Evolutionary conservation across 75 land plant species (phyloP).

Genomic region (Selaginella moellendorffii): DNA sequence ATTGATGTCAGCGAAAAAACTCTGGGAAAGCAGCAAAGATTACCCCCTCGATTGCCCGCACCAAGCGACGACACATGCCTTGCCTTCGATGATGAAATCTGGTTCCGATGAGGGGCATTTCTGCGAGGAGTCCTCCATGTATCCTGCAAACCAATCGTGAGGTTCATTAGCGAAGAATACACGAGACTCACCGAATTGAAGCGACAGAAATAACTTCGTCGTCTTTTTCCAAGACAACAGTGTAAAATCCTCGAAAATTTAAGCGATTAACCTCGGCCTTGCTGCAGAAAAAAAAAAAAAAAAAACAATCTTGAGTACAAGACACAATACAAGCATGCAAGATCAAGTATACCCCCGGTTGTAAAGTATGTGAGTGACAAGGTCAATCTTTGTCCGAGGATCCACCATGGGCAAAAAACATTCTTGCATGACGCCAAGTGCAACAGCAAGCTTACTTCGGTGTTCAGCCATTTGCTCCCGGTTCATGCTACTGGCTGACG

Average conservation of each 20-base stretch:
- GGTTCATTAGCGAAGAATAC: no score
- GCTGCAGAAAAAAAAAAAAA: conserved; percentile 27
- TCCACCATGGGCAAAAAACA: conserved; percentile 67
- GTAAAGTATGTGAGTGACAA: conserved; percentile 46
- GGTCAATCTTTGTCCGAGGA: conserved; percentile 36
- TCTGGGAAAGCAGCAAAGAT: not conserved
- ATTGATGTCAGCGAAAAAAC: not conserved
- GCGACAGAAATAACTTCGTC: conserved; percentile 87
- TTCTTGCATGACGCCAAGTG: conserved; percentile 63
- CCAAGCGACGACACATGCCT: conserved; percentile 86
- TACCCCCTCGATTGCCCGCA: conserved; percentile 77
- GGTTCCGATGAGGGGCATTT: conserved; percentile 81
- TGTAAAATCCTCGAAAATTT: conserved; percentile 73
- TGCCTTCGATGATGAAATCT: conserved; percentile 58
- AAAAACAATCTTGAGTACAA: no score
- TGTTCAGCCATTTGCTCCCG: conserved; percentile 34
- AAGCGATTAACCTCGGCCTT: conserved; percentile 58
- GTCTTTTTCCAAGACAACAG: conserved; percentile 62
- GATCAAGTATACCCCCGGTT: conserved; percentile 32
- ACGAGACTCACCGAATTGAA: conserved; percentile 46
- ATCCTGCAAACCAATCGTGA: conserved; percentile 25
- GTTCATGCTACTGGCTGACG: conserved; percentile 18
- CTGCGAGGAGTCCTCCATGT: conserved; percentile 56
- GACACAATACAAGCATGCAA: no score
- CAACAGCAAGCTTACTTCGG: conserved; percentile 45